Evolutionary conservation across 352 stramenopile species (phyloP).

Genomic region (Phytophthora cryptogea): DNA sequence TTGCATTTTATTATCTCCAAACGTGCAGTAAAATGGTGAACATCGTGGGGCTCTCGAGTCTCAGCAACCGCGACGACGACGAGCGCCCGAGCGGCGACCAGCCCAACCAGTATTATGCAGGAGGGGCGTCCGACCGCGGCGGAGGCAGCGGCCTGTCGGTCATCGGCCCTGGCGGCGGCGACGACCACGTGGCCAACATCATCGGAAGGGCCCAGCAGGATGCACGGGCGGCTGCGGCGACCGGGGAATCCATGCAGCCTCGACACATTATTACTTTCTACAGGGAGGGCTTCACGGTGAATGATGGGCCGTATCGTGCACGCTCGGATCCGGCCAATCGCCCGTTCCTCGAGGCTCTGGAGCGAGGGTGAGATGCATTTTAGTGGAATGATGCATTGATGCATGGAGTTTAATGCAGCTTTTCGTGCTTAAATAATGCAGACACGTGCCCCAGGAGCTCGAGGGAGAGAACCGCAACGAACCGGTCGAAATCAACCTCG

Average conservation of each 20-base stretch:
- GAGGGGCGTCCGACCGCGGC: constrained; percentile 63
- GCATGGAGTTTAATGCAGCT: neutral
- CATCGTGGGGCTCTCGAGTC: constrained; percentile 80
- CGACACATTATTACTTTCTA: constrained; percentile 87
- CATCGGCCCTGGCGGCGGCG: constrained; percentile 54
- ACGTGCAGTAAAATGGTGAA: constrained; percentile 58
- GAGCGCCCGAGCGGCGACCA: constrained; percentile 36
- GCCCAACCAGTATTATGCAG: constrained; percentile 77
- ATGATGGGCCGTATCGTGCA: constrained; percentile 76
- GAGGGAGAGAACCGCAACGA: constrained; percentile 71
- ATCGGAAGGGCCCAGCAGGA: constrained; percentile 81
- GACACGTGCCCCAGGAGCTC: constrained; percentile 74
- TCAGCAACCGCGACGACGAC: constrained; percentile 52
- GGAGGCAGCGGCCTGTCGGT: constrained; percentile 80
- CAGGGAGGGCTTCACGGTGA: constrained; percentile 83
- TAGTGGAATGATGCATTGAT: no score
- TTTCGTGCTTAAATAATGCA: constrained; percentile 12
- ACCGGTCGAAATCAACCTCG: constrained; percentile 80
- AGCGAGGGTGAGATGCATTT: constrained; percentile 41
- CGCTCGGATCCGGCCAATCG: constrained; percentile 74
- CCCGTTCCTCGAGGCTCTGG: constrained; percentile 81
- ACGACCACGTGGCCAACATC: constrained; percentile 81
- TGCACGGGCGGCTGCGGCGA: constrained; percentile 37
- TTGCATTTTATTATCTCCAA: neutral
- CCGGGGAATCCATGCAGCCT: constrained; percentile 27